These are phyloP conservation scores for Blastobotrys peoriensis DNA, from an alignment of 805 yeast species.

Conservation along the genomic window DNA sequence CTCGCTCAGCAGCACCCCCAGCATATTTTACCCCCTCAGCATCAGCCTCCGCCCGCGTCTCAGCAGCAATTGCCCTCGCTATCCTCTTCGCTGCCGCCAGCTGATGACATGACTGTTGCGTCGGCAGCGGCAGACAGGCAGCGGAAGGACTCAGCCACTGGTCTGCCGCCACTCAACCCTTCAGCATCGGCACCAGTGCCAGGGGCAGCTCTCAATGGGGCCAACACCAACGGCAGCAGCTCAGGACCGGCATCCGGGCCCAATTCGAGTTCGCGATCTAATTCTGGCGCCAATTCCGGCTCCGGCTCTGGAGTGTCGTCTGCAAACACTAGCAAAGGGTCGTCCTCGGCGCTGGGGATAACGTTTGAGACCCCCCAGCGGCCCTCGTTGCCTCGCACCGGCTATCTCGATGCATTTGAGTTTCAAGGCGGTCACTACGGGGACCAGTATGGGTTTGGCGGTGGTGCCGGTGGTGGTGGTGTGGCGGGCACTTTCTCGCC, in stretches of 20 bases:
- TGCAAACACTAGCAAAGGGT: constrained; percentile 10
- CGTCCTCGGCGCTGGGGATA: background rate
- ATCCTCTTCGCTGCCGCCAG: constrained; percentile 1
- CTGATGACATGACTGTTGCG: no score
- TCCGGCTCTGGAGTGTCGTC: constrained; percentile 4
- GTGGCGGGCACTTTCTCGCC: background rate
- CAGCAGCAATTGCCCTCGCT: constrained; percentile 11
- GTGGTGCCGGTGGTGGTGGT: background rate
- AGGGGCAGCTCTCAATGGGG: background rate
- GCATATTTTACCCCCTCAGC: constrained; percentile 9
- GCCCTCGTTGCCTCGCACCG: background rate
- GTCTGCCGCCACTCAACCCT: constrained; percentile 3
- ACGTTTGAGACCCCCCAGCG: background rate
- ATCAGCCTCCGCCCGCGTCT: constrained; percentile 23
- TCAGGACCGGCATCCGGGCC: background rate
- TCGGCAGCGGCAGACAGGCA: no score
- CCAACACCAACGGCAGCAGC: background rate
- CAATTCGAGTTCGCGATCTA: background rate
- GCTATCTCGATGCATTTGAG: background rate
- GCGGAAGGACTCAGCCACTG: background rate
- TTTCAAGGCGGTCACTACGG: constrained; percentile 4
- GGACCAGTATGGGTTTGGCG: constrained; percentile 19
- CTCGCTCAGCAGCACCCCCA: constrained; percentile 9
- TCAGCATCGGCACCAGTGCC: no score
- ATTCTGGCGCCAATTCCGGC: background rate